Evolutionary conservation across 768 basidiomycete species (phyloP).

Genomic region (Russula foetens): DNA sequence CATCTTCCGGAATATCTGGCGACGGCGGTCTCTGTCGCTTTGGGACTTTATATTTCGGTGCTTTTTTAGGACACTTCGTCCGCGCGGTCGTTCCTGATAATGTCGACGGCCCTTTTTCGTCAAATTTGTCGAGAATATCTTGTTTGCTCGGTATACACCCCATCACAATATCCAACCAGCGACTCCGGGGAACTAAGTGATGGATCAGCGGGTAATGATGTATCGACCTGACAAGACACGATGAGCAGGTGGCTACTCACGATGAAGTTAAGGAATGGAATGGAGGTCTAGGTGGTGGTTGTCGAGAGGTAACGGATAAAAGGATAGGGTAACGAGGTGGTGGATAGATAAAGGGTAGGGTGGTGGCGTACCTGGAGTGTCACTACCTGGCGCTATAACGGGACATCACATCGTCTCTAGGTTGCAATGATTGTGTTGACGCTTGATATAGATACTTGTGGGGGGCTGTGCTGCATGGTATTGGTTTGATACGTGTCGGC

Average conservation of each 20-base stretch:
- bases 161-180: conserved; percentile 24
- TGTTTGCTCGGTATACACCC: conserved; percentile 39
- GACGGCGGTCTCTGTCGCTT: conserved; percentile 1
- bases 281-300: not conserved
- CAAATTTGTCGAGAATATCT: conserved; percentile 12
- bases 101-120: not conserved
- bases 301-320: not conserved
- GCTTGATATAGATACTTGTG: not conserved
- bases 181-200: not conserved
- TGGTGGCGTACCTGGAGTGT: not conserved
- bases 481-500: not conserved
- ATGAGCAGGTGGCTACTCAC: not conserved
- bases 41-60: conserved; percentile 4
- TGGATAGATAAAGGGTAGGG: not conserved
- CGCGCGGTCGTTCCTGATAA: not conserved
- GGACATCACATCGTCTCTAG: not conserved
- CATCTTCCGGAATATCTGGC: conserved; percentile 5
- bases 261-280: not conserved
- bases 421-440: not conserved
- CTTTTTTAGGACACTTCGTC: not conserved
- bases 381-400: not conserved
- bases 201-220: not conserved
- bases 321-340: not conserved
- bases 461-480: too few species aligned
- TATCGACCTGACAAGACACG: not conserved